Conservation (phyloP, 768 basidiomycete species). For the Hygrocybe coccinea region DNA sequence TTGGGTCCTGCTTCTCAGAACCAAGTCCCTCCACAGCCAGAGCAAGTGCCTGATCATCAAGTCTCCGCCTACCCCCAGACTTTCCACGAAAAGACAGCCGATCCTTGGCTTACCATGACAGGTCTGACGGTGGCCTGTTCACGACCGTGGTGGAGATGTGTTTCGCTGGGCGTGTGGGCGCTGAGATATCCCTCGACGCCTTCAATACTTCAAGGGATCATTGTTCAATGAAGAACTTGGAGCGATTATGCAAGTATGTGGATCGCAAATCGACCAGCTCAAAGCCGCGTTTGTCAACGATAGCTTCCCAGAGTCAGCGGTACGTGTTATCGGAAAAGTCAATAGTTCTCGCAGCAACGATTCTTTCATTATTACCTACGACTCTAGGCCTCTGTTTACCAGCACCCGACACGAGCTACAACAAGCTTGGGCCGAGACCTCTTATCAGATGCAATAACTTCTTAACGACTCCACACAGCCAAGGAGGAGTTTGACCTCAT, state of each 20-base stretch:
- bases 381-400: constrained; percentile 50
- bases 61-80: too few relatives aligned
- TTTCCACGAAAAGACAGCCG: too few relatives aligned
- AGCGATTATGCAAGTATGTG: constrained; percentile 81
- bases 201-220: constrained; percentile 45
- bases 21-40: too few relatives aligned
- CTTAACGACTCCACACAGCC: constrained; percentile 80
- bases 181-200: constrained; percentile 64
- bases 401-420: constrained; percentile 70
- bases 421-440: constrained; percentile 90
- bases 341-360: constrained; percentile 51
- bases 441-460: constrained; percentile 82
- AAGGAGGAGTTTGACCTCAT: constrained; percentile 82
- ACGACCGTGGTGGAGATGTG: constrained; percentile 91
- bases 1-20: too few relatives aligned
- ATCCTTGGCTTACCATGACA: constrained; percentile 94
- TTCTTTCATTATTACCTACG: constrained; percentile 58
- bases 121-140: constrained; percentile 95
- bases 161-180: constrained; percentile 85
- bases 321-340: constrained; percentile 75
- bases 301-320: constrained; percentile 74
- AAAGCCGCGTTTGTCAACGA: constrained; percentile 54
- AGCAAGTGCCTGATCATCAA: too few relatives aligned
- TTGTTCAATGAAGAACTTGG: constrained; percentile 97
- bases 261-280: constrained; percentile 51